Evolutionary conservation across 768 basidiomycete species (phyloP), one percentile per base, ranked within the genome.

Genomic region (Rhizopogon sp.): DNA sequence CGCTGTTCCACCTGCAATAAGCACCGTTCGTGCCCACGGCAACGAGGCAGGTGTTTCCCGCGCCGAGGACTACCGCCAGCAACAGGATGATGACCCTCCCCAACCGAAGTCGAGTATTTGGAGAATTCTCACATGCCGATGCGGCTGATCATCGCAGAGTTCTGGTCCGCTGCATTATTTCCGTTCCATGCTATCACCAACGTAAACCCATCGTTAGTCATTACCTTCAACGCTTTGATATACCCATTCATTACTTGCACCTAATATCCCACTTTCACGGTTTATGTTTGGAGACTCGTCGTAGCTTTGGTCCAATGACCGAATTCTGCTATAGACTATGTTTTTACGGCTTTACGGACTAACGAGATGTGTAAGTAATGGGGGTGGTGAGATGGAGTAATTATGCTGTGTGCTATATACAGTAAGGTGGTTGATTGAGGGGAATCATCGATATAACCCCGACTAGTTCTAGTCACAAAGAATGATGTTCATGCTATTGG

Each of bases 61-160:
- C 64, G 81, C 75, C 58, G 84, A 74, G 53, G 82, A 76, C 60
- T 86, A 81, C 62, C 72, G 70, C 49, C 79, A 80, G 42, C 80
- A 87, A 65, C 47, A 49, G 8, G 75, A 79, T 58, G 76, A 75
- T 56, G 78, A 83, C 57, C 78, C 79, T 50, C 74, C 73, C 57
- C 75, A 71, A 55, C 81, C 78, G 56, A 79, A 81, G 69, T 73
- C 76, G 53, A 74, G 75, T 59, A 73, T 88, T 52, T 76, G 87
- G 75, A 78, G 80, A 71, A 80, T 91, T 58, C 71, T 93, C 57
- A 90, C 88, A 45, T 92, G 90, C 73, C 84, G 83, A 64, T 92
- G 90, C 74, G 85, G 83, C 62, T 80, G 70, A 75, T 61, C 47
- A 42, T 52, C 14, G 40, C 52, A 40, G 33, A 25, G 37, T n/a